Evolutionary conservation across 2,329 filamentous ascomycete species (phyloP).

Genomic region (Amesomyces nigricolor): DNA sequence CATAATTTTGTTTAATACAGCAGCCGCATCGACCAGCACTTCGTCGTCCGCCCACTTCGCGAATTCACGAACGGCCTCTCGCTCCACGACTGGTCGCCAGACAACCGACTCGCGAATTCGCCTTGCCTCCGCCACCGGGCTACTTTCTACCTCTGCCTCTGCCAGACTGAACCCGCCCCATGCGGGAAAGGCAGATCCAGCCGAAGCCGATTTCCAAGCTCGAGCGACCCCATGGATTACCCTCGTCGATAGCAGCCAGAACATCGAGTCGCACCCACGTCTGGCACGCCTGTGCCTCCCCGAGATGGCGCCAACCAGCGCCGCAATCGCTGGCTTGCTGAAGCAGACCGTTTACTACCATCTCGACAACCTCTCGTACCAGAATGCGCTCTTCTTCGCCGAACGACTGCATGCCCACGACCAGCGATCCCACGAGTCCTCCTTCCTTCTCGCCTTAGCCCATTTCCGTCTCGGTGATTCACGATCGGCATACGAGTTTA

Average conservation of each 20-base stretch:
- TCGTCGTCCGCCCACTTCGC: conserved; percentile 1
- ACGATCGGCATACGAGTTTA: conserved; percentile 79
- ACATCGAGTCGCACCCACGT: conserved; percentile 20
- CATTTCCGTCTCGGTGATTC: conserved; percentile 77
- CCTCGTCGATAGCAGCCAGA: conserved; percentile 23
- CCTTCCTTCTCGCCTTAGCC: conserved; percentile 78
- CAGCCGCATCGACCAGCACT: conserved; percentile 25
- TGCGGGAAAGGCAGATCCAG: conserved; percentile 5
- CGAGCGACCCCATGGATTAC: conserved; percentile 32
- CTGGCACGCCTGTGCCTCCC: conserved; percentile 15
- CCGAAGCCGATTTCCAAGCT: neutral
- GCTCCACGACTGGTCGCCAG: neutral
- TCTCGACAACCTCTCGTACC: conserved; percentile 82
- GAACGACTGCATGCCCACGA: conserved; percentile 82
- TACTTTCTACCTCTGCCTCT: neutral
- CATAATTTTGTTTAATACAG: conserved; percentile 22
- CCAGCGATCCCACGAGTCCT: conserved; percentile 69
- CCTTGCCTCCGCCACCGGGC: conserved; percentile 3
- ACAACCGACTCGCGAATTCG: conserved; percentile 2
- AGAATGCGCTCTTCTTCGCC: conserved; percentile 91
- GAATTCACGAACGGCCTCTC: conserved; percentile 3
- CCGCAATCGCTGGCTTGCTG: conserved; percentile 47
- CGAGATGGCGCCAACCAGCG: conserved; percentile 49
- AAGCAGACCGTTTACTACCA: conserved; percentile 60
- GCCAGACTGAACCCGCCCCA: conserved; percentile 2